These are phyloP conservation scores for Argentina anserina DNA, from an alignment of 306 rosid genomes.

Conservation along the genomic window DNA sequence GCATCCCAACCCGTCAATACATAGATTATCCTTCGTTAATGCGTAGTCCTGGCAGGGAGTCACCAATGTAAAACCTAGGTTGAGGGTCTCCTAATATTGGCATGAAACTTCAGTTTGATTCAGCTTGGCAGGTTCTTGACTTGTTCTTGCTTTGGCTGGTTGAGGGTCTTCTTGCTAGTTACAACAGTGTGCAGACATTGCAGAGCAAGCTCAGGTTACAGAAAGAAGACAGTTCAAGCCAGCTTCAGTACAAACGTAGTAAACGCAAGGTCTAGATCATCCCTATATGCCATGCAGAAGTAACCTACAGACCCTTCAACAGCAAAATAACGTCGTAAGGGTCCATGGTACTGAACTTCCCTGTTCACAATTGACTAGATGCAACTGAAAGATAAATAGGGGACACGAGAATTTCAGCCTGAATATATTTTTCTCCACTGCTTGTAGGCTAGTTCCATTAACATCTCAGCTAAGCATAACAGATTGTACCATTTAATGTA, in stretches of 20 bases:
- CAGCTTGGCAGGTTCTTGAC: neutral
- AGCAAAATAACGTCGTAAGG: neutral
- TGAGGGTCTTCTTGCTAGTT: too few species aligned
- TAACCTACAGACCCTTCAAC: neutral
- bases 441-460: neutral
- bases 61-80: neutral
- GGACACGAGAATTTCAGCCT: too few species aligned
- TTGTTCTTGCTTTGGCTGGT: neutral
- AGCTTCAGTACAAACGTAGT: neutral
- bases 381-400: neutral
- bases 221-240: neutral
- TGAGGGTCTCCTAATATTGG: neutral
- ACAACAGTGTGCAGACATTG: neutral
- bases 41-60: too few species aligned
- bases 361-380: neutral
- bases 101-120: neutral
- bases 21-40: too few species aligned
- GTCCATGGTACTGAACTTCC: neutral
- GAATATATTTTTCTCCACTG: neutral
- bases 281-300: neutral
- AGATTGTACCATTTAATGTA: constrained; percentile 1
- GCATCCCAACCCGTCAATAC: too few species aligned
- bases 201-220: neutral
- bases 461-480: neutral
- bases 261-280: too few species aligned